A percentile compares a stretch with the other conserved stretches of the same genome.
Conservation (phyloP, 1,284 basidiomycete species). For the Takashimella koratensis region DNA sequence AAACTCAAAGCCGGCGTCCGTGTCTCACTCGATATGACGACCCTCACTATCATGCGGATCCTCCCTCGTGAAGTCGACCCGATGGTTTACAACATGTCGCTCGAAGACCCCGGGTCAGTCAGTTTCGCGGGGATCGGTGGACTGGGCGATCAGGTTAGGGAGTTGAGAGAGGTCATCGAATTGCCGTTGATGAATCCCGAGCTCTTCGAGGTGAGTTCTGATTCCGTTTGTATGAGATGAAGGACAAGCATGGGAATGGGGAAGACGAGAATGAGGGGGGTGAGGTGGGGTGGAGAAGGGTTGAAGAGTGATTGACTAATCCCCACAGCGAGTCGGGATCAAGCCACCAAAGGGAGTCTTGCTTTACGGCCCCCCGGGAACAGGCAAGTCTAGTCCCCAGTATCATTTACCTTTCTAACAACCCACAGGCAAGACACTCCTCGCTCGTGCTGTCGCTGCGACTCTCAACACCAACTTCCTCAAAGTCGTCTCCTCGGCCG, state of each 20-base stretch:
- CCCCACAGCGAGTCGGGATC: conserved; percentile 91
- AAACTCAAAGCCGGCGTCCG: conserved; percentile 94
- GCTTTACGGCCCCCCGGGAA: conserved; percentile 93
- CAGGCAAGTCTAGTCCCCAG: conserved; percentile 56
- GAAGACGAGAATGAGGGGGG: too few species aligned
- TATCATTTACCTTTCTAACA: background rate
- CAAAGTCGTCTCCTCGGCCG: conserved; percentile 95
- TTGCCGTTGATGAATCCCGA: conserved; percentile 93
- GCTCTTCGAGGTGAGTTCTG: conserved; percentile 61
- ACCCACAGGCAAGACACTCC: conserved; percentile 74
- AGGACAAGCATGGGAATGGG: too few species aligned
- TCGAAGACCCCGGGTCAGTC: conserved; percentile 94
- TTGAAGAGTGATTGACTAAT: too few species aligned
- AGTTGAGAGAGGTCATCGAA: conserved; percentile 95
- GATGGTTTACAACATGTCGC: conserved; percentile 98
- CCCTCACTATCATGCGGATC: conserved; percentile 97
- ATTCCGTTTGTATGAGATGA: background rate
- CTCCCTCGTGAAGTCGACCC: conserved; percentile 97
- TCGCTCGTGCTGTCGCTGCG: conserved; percentile 93
- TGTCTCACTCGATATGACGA: conserved; percentile 99
- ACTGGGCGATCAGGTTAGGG: conserved; percentile 90
- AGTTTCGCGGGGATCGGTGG: conserved; percentile 98
- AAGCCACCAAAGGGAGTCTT: conserved; percentile 95
- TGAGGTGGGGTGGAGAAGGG: too few species aligned
- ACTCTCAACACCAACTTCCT: conserved; percentile 96